Evolutionary conservation across 1,284 basidiomycete genomes (phyloP).

Genomic region (Papiliotrema terrestris): DNA sequence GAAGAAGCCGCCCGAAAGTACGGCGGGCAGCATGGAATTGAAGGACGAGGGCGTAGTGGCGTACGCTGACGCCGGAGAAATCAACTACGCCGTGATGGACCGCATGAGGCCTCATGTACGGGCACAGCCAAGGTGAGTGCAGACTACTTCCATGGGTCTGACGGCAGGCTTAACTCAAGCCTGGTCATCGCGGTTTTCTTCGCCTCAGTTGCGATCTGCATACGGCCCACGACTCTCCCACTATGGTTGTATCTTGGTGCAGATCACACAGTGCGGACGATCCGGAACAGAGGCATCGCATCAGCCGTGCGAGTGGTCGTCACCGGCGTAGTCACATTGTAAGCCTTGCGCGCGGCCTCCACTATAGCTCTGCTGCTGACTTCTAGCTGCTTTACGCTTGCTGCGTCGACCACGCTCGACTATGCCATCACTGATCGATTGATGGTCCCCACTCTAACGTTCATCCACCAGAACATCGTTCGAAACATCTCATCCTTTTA

Average conservation of each 20-base stretch:
- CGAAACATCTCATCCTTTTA: constrained; percentile 90
- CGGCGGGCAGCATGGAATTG: too few species aligned
- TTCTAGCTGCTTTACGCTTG: constrained; percentile 25
- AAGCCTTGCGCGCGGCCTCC: constrained; percentile 5
- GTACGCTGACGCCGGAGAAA: constrained; percentile 3
- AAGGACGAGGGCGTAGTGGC: neutral
- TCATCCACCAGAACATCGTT: constrained; percentile 79
- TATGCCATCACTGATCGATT: constrained; percentile 39
- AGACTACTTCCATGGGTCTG: neutral
- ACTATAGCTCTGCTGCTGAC: neutral
- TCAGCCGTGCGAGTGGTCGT: constrained; percentile 1
- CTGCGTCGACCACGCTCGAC: constrained; percentile 37
- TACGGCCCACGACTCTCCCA: constrained; percentile 81
- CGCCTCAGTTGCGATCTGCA: constrained; percentile 70
- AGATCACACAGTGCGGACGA: constrained; percentile 11
- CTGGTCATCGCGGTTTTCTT: constrained; percentile 53
- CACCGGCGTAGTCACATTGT: constrained; percentile 13
- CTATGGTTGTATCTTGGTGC: constrained; percentile 73
- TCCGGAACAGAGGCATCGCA: neutral
- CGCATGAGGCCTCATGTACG: constrained; percentile 9
- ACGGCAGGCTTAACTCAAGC: constrained; percentile 21
- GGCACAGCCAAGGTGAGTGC: constrained; percentile 6
- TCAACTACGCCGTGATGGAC: constrained; percentile 30
- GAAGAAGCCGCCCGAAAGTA: neutral
- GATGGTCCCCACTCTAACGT: constrained; percentile 53